A percentile compares a stretch with the other conserved stretches of the same genome.
These are phyloP conservation scores for Daedalea quercina DNA, from an alignment of 768 basidiomycete species.

Conservation along the genomic window DNA sequence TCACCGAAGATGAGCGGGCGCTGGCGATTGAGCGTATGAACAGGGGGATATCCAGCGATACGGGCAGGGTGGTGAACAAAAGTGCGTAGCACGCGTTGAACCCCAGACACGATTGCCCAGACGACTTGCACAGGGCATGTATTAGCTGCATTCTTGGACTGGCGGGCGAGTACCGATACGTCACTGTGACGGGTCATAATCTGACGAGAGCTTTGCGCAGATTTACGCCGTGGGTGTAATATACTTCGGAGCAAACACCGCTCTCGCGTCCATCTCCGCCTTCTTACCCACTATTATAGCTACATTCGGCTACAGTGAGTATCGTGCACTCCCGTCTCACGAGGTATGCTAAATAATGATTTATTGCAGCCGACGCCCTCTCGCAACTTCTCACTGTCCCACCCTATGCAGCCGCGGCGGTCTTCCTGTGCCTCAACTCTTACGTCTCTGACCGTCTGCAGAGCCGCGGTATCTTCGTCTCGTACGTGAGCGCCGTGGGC, in stretches of 20 bases:
- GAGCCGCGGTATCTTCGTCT: constrained; percentile 47
- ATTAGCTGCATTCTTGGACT: constrained; percentile 56
- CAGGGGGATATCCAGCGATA: constrained; percentile 58
- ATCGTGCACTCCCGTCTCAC: not conserved
- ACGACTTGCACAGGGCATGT: constrained; percentile 47
- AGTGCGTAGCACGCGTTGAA: constrained; percentile 26
- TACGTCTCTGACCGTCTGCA: constrained; percentile 64
- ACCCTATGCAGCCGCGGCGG: constrained; percentile 67
- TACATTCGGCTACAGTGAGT: constrained; percentile 66
- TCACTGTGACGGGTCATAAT: no score
- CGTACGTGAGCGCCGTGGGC: constrained; percentile 36
- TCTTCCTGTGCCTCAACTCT: constrained; percentile 52
- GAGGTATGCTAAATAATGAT: constrained; percentile 1
- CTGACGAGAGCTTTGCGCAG: constrained; percentile 21
- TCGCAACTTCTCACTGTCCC: constrained; percentile 77
- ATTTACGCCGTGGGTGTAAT: constrained; percentile 63
- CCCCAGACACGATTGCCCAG: no score
- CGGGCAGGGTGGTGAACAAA: constrained; percentile 57
- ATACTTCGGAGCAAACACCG: constrained; percentile 73
- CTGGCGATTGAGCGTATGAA: constrained; percentile 65
- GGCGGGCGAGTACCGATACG: constrained; percentile 33
- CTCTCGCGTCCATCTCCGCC: constrained; percentile 72
- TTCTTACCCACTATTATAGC: constrained; percentile 80
- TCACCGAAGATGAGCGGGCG: constrained; percentile 44
- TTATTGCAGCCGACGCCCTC: constrained; percentile 46